Evolutionary conservation across 1,139 yeast species (phyloP), one percentile per base, ranked within the genome.

Genomic region (Lodderomyces beijingensis): DNA sequence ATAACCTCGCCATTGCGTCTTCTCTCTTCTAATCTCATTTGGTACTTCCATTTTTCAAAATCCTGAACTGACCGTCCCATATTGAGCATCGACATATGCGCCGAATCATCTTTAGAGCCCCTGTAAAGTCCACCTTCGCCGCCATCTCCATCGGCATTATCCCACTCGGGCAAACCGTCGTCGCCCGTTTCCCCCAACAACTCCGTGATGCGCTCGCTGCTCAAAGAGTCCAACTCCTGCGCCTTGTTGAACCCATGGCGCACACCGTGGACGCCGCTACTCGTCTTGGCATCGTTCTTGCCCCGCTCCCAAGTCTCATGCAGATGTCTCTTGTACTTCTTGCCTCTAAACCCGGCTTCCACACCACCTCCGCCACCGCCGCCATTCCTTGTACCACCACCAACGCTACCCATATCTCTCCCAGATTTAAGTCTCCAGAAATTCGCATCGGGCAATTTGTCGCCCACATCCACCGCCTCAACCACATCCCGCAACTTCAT

Each of bases 21-120:
- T 30, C 70, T 67, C 33, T 78, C 82, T 49, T 77, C 74, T 33
- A 62, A 62, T 43, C 70, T 72, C 79, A 77, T 74, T 47, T 68
- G 68, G 31, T 70, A 63, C 53, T 78, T 80, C 86, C 88, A 79
- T 43, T 68, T 65, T 50, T 80, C 88, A 49, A 82, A 82, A 46
- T 81, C 91, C 34, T 77, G 78, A 14, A 77, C 80, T 2, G 84
- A 70, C 39, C 72, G 77, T 12, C 79, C 79, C 62, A 71, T 68
- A 35, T 32, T 35, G 29, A 35, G 26, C 36, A 39, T 33, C 11
- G 38, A 32, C 21, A 37, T 31, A 14, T 61, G 29, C 55, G 17
- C 13, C 7, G 30, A 21, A 10, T 70, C 56, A 35, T 63, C 27
- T 12, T 28, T 23, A 9, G 5, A 7, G 5, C 22, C 29, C n/a